Percentiles rank a stretch among this genome's conserved stretches.
Evolutionary conservation across 2,329 filamentous ascomycete species (phyloP).

Genomic region (Ophiostoma australiae): DNA sequence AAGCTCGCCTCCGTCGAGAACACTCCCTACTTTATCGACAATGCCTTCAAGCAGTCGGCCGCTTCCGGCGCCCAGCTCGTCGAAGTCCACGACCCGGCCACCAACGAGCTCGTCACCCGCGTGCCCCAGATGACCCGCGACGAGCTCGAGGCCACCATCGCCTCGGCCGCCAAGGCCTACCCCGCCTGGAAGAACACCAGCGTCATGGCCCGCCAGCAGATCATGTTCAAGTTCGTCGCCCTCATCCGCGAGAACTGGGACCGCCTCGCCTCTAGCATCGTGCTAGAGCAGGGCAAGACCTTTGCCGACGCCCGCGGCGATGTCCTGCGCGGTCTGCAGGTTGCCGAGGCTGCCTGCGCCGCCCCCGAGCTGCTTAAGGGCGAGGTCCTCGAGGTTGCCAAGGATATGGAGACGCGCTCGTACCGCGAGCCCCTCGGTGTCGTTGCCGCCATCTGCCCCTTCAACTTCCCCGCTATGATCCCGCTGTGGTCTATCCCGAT

Average conservation of each 20-base stretch:
- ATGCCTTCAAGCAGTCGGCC: slow-evolving; percentile 65
- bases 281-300: slow-evolving; percentile 83
- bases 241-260: slow-evolving; percentile 83
- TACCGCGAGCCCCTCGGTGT: slow-evolving; percentile 79
- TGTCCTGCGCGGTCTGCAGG: slow-evolving; percentile 75
- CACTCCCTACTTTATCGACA: slow-evolving; percentile 59
- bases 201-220: slow-evolving; percentile 68
- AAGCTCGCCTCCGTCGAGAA: slow-evolving; percentile 17
- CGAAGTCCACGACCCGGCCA: slow-evolving; percentile 75
- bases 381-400: slow-evolving; percentile 76
- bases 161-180: slow-evolving; percentile 71
- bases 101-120: slow-evolving; percentile 77
- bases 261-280: slow-evolving; percentile 78
- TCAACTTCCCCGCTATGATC: slow-evolving; percentile 91
- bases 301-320: slow-evolving; percentile 78
- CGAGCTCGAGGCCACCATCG: slow-evolving; percentile 70
- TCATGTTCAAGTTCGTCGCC: slow-evolving; percentile 80
- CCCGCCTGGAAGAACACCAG: slow-evolving; percentile 67
- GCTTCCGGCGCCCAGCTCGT: slow-evolving; percentile 66
- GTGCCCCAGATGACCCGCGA: slow-evolving; percentile 75
- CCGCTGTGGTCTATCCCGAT: slow-evolving; percentile 83
- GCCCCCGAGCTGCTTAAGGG: slow-evolving; percentile 79
- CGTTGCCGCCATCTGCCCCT: slow-evolving; percentile 78
- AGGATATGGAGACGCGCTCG: slow-evolving; percentile 82
- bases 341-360: slow-evolving; percentile 74